Base-by-base conservation (phyloP, 768 basidiomycete species). In the Tricholoma saponaceum region DNA sequence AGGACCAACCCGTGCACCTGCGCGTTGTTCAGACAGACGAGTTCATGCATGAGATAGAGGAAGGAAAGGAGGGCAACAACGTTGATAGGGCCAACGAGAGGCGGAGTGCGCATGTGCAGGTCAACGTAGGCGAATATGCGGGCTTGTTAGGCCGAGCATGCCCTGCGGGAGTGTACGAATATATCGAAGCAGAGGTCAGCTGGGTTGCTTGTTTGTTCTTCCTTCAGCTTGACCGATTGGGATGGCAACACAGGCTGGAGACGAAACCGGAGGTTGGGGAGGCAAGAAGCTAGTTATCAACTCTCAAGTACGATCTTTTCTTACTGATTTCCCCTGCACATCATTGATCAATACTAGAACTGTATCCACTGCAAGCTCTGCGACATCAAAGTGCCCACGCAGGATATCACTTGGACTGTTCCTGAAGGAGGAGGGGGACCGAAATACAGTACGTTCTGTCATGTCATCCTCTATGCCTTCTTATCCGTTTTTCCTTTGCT, bases 391-490 rank as follows among this genome's bases (percentile, higher is more conserved):
- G 90, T 90, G 4, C 95, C 95, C 3, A 93, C 93, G 2, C 92
- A 97, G 69, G 96, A 98, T 70, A 97, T 99, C 63, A 92, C 88
- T 14, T 98, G 96, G 96, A 89, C 86, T 5, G 94, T 97, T 0
- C 97, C 97, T 0, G 95, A 98, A 73, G 96, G 95, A 10, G 90
- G 93, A 12, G 96, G 96, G 30, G 96, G 96, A 52, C 96, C 95
- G 35, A 96, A 96, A 71, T 98, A 97, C 68, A 90, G 95, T 96
- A 58, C 62, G 80, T 73, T n/a, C 74, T 57, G 18, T 25, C 18
- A 14, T 26, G n/a, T 39, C 10, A 20, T 18, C 9, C 25, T 23
- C n/a, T 18, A 25, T 14, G 23, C 26, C 20, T 18, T 12, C 22
- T 35, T 7, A 43, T 20, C 16, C 0, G 0, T 8, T 32, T 28